These are phyloP conservation scores for Podila minutissima DNA, from an alignment of 192 early-diverging fungal genomes.

Conservation along the genomic window DNA sequence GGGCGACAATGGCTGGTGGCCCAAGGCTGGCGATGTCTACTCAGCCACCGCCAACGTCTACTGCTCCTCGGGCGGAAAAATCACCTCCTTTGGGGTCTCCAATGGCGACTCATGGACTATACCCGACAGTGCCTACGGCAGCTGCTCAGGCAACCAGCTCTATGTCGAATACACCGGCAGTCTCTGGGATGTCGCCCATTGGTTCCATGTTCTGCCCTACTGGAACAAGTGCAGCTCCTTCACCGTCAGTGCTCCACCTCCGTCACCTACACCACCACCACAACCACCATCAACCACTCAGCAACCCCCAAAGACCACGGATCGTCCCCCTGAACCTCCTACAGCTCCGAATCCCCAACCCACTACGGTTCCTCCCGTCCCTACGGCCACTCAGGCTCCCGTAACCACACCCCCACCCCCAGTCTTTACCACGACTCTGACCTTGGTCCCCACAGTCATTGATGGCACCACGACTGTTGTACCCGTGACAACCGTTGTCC, in stretches of 20 bases:
- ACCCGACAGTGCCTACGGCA: constrained; percentile 2
- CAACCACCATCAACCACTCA: background rate
- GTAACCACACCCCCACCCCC: constrained; percentile 1
- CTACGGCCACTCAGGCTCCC: background rate
- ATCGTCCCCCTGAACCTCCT: background rate
- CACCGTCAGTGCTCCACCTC: background rate
- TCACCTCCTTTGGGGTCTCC: constrained; percentile 8
- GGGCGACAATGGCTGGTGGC: constrained; percentile 31
- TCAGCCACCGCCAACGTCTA: constrained; percentile 18
- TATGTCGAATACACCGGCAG: constrained; percentile 24
- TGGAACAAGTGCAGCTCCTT: constrained; percentile 10
- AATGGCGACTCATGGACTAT: constrained; percentile 25
- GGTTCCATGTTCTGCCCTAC: constrained; percentile 1
- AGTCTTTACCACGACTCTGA: constrained; percentile 10
- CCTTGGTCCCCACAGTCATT: constrained; percentile 24
- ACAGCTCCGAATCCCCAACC: constrained; percentile 5
- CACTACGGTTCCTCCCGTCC: constrained; percentile 2
- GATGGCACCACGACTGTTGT: constrained; percentile 27
- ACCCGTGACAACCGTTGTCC: constrained; percentile 1
- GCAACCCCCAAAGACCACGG: background rate
- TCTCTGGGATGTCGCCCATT: constrained; percentile 12
- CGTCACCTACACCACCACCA: background rate
- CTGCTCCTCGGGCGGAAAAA: constrained; percentile 12
- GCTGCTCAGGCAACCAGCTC: constrained; percentile 13
- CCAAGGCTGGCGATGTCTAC: constrained; percentile 14